These are phyloP conservation scores for Proteromonas lacertae DNA, from an alignment of 352 stramenopile species.

Conservation along the genomic window DNA sequence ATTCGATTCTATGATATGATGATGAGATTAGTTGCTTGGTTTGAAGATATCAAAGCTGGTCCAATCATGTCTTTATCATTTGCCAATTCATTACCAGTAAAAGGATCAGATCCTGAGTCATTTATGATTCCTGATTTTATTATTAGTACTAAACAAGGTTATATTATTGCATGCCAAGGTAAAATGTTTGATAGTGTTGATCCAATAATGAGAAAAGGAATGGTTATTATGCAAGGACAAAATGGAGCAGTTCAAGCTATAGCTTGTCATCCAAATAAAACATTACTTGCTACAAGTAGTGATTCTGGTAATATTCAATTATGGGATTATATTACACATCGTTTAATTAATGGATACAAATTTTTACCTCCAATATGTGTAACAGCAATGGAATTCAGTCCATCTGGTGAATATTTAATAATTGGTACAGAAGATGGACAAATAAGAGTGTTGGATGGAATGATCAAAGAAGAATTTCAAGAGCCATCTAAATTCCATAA, in stretches of 20 bases:
- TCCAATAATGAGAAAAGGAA: constrained; percentile 32
- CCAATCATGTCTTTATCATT: constrained; percentile 50
- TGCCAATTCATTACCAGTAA: constrained; percentile 3
- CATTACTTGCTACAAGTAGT: constrained; percentile 31
- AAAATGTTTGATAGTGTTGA: constrained; percentile 39
- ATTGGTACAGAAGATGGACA: neutral
- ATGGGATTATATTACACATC: constrained; percentile 44
- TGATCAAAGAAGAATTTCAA: no score
- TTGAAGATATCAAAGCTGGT: constrained; percentile 55
- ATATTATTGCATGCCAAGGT: constrained; percentile 32
- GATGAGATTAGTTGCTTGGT: constrained; percentile 51
- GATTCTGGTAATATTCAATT: constrained; percentile 39
- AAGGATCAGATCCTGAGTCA: constrained; percentile 11
- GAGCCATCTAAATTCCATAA: no score
- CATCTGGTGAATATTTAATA: constrained; percentile 1
- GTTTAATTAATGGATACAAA: constrained; percentile 32
- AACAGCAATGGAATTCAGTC: neutral
- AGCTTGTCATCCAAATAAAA: constrained; percentile 24
- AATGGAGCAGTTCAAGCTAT: constrained; percentile 37
- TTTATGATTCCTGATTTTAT: constrained; percentile 50
- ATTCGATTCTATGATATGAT: constrained; percentile 66
- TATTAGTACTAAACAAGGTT: constrained; percentile 33
- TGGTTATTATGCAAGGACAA: constrained; percentile 49
- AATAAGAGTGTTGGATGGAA: no score
- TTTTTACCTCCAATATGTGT: constrained; percentile 12